Evolutionary conservation across 805 yeast genomes (phyloP).

Genomic region (Schizosaccharomyces pombe): DNA sequence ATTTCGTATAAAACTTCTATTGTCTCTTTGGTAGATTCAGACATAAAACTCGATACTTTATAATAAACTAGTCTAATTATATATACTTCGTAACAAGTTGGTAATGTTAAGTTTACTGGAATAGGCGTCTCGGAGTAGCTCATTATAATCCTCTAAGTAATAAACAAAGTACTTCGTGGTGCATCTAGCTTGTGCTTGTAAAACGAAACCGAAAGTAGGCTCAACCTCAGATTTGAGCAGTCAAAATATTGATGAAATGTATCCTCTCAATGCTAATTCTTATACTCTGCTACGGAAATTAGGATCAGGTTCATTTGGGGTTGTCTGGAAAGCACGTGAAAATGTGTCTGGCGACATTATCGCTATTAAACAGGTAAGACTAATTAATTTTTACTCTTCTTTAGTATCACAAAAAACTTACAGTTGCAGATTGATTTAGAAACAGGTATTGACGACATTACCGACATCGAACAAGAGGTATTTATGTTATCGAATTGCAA

Average conservation of each 20-base stretch:
- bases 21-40: neutral
- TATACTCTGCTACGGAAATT: constrained; percentile 30
- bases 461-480: constrained; percentile 53
- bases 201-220: too few species aligned
- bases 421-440: constrained; percentile 59
- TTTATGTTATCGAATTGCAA: constrained; percentile 44
- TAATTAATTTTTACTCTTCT: too few species aligned
- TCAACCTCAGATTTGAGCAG: too few species aligned
- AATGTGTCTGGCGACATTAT: constrained; percentile 23
- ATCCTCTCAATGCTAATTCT: constrained; percentile 3
- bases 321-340: constrained; percentile 12
- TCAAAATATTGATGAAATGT: neutral
- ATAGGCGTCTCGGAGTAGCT: too few species aligned
- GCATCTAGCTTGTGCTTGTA: too few species aligned
- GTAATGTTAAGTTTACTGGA: too few species aligned
- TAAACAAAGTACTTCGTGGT: too few species aligned
- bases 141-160: too few species aligned
- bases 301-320: constrained; percentile 15
- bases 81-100: too few species aligned
- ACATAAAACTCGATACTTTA: too few species aligned
- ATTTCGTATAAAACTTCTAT: constrained; percentile 11
- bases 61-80: too few species aligned
- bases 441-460: constrained; percentile 37
- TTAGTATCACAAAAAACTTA: too few species aligned
- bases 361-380: constrained; percentile 25